These are phyloP conservation scores for Lactarius hatsudake DNA, from an alignment of 768 basidiomycete genomes.

Conservation along the genomic window DNA sequence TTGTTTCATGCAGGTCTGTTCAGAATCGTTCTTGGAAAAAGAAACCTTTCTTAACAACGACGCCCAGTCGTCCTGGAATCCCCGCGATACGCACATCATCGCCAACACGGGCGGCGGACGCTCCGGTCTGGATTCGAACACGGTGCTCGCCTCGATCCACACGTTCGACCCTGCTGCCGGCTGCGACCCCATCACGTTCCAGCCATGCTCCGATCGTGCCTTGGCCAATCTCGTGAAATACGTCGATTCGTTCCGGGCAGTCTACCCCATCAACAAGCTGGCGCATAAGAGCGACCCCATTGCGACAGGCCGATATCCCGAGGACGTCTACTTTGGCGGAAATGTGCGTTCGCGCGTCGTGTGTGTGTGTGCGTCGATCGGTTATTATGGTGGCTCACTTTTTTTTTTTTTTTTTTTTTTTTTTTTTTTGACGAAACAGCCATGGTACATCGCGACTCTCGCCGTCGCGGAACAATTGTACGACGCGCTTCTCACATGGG, in stretches of 20 bases:
- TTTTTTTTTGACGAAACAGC: constrained; percentile 37
- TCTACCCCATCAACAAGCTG: constrained; percentile 63
- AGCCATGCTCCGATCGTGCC: constrained; percentile 78
- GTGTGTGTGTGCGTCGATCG: not conserved
- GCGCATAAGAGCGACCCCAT: constrained; percentile 51
- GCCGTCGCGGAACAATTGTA: constrained; percentile 77
- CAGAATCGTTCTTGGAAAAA: constrained; percentile 3
- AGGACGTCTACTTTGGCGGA: constrained; percentile 69
- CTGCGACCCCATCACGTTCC: constrained; percentile 72
- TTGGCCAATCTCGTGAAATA: constrained; percentile 66
- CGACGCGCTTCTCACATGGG: constrained; percentile 65
- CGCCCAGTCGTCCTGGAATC: constrained; percentile 71
- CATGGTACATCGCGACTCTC: constrained; percentile 73
- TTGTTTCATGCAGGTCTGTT: constrained; percentile 66
- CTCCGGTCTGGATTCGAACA: constrained; percentile 50
- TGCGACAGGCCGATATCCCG: constrained; percentile 71
- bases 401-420: no score
- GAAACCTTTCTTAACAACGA: no score
- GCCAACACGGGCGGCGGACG: constrained; percentile 73
- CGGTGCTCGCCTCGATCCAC: constrained; percentile 63
- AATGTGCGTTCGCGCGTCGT: constrained; percentile 48
- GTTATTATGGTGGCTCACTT: not conserved
- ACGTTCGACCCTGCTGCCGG: constrained; percentile 68
- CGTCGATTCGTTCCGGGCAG: constrained; percentile 65
- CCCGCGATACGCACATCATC: constrained; percentile 54